Evolutionary conservation across 176 grass and related monocot species (phyloP).

Genomic region (Metroxylon sagu): DNA sequence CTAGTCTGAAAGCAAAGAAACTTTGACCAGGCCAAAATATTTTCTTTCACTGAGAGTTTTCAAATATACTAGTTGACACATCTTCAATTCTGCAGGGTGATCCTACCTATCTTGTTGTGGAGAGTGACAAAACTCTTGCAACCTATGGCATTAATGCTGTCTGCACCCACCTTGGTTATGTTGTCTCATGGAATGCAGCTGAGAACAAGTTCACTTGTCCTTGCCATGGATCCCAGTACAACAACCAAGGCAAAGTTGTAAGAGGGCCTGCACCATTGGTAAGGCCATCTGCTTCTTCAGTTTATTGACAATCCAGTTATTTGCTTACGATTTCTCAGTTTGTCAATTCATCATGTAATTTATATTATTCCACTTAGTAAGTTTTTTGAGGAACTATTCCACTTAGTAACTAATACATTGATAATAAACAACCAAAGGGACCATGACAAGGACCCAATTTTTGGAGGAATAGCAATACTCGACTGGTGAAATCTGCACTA

Average conservation of each 20-base stretch:
- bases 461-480: too few relatives aligned
- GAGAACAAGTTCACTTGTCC: conserved; percentile 98
- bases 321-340: not conserved
- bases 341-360: too few relatives aligned
- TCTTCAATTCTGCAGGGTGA: conserved; percentile 50
- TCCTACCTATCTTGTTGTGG: conserved; percentile 85
- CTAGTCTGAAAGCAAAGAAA: too few relatives aligned
- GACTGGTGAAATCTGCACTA: too few relatives aligned
- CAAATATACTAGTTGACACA: too few relatives aligned
- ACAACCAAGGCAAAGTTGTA: conserved; percentile 90
- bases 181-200: conserved; percentile 79
- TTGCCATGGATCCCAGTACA: conserved; percentile 92
- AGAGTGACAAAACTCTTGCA: conserved; percentile 63
- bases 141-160: conserved; percentile 78
- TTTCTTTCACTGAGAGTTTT: too few relatives aligned
- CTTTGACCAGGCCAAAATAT: too few relatives aligned
- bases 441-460: too few relatives aligned
- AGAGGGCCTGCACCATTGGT: conserved; percentile 90
- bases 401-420: too few relatives aligned
- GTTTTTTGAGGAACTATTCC: too few relatives aligned
- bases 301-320: not conserved
- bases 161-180: conserved; percentile 91
- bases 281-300: not conserved
- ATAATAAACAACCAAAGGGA: too few relatives aligned
- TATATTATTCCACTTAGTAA: too few relatives aligned